Evolutionary conservation across 2,329 filamentous ascomycete genomes (phyloP), one percentile per base, ranked within the genome.

Genomic region (Penicillium polonicum): DNA sequence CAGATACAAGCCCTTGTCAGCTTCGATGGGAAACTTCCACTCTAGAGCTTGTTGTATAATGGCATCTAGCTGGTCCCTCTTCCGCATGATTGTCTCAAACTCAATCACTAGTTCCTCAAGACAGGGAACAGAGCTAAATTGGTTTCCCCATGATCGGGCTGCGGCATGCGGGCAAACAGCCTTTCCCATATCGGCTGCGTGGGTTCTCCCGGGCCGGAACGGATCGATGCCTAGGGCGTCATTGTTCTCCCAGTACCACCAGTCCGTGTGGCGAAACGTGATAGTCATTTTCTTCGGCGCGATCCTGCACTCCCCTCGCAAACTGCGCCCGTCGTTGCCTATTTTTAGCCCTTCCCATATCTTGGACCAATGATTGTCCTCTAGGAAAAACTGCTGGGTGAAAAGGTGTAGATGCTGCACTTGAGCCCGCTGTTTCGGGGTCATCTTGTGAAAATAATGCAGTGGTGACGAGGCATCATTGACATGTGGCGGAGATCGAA

Each of bases 181-280:
- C 15, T 15, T 25, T 6, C 27, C 49, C 49, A 52, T 52, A 13
- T 52, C 15, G 15, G 39, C 17, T 9, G 39, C 49, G 12, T 2
- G 39, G 21, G 49, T 45, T 19, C 43, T 62, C 39, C 38, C 61
- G n/a, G n/a, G 48, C 57, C 48, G 65, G 58, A 33, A 66, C 53
- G 70, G 69, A 57, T 70, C 65, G n/a, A 72, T 63, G 2, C 60
- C 67, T 17, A 72, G 46, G 2, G 64, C 61, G n/a, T 66, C 61
- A 44, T 61, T 60, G 31, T 63, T 57, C 55, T 69, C 65, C 60
- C 66, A 70, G 23, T 53, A 64, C 69, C 69, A 71, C 70, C 69
- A 72, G 53, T 72, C 69, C 15, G 64, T 61, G 41, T 71, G 65
- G 7, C 70, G 62, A 12, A 71, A 46, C 1, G 68, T 71, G 42